Evolutionary conservation across 176 grass and related monocot species (phyloP), one percentile per base, ranked within the genome.

Genomic region (Cenchrus fungigraminus): DNA sequence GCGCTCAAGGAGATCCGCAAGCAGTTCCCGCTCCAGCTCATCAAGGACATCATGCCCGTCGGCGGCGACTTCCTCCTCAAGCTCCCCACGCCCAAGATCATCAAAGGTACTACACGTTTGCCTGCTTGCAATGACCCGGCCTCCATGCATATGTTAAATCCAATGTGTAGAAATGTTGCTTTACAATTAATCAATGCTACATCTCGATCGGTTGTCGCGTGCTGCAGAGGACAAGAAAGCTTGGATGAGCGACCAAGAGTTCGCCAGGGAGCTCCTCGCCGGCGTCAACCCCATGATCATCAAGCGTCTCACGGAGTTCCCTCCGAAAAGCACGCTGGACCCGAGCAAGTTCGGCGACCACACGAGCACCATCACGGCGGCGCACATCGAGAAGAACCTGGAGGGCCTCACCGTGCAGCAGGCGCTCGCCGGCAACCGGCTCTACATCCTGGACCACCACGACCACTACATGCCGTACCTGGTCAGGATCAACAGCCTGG

Each of bases 391-490:
- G 54, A 56, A 52, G 14, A 84, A 67, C 67, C 81, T 94, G 1
- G 89, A 90, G 34, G 86, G 78, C 11, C 63, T 88, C 31, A 91
- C 68, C 8, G 78, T 87, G 14, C 14, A 91, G 45, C 42, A 65
- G 87, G 94, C 94, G 15, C 4, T 97, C 17, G 20, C 51, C 8
- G 6, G 6, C 45, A 86, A 92, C 65, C 80, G 66, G 66, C 60
- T 94, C 31, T 97, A 84, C 79, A 94, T 97, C 47, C 72, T 97
- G 40, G 91, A 97, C 72, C 89, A 97, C 83, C 91, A 97, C 42
- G 94, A 97, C 44, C 31, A 84, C 29, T 82, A 88, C 73, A 92
- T 97, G 65, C 94, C 94, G 1, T 93, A 77, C 71, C 58, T 97
- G 9, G 16, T 71, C 0, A 49, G 86, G 1, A 44, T 97, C 31